These are phyloP conservation scores for Musa acuminata DNA, from an alignment of 176 grass and related monocot species.

Conservation along the genomic window DNA sequence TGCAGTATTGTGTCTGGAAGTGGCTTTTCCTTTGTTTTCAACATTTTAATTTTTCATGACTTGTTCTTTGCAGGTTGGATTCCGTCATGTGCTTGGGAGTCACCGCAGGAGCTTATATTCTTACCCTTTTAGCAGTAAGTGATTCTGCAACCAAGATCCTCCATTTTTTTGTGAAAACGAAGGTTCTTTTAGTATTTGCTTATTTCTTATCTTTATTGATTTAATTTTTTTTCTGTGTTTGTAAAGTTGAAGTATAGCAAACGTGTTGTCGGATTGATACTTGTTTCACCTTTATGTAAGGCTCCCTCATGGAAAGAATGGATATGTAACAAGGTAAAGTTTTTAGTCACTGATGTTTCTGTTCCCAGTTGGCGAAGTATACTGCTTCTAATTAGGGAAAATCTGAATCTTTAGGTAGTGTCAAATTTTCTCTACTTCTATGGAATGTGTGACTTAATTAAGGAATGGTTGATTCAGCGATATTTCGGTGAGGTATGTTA, in stretches of 20 bases:
- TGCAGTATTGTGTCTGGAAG: not conserved
- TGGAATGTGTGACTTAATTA: conserved; percentile 73
- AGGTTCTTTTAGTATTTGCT: not conserved
- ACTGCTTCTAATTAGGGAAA: not conserved
- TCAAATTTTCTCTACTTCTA: conserved; percentile 92
- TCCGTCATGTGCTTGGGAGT: conserved; percentile 93
- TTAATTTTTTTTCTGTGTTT: conserved; percentile 7
- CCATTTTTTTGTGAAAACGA: not conserved
- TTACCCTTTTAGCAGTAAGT: conserved; percentile 81
- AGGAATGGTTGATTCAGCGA: conserved; percentile 74
- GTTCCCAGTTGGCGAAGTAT: not conserved
- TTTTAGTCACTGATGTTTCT: not conserved
- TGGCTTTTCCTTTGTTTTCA: not conserved
- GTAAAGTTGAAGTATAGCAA: conserved; percentile 60
- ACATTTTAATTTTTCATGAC: conserved; percentile 19
- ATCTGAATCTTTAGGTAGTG: conserved; percentile 39
- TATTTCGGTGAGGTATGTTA: conserved; percentile 52
- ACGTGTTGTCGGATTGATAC: conserved; percentile 76
- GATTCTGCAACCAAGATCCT: not conserved
- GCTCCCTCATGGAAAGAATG: conserved; percentile 89
- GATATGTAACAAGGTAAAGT: conserved; percentile 79
- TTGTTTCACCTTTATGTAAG: conserved; percentile 94
- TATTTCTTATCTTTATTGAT: not conserved
- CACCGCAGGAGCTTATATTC: conserved; percentile 89
- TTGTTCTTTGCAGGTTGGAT: conserved; percentile 49